These are phyloP conservation scores for Colletotrichum graminicola DNA, from an alignment of 2,329 filamentous ascomycete species.

Conservation along the genomic window DNA sequence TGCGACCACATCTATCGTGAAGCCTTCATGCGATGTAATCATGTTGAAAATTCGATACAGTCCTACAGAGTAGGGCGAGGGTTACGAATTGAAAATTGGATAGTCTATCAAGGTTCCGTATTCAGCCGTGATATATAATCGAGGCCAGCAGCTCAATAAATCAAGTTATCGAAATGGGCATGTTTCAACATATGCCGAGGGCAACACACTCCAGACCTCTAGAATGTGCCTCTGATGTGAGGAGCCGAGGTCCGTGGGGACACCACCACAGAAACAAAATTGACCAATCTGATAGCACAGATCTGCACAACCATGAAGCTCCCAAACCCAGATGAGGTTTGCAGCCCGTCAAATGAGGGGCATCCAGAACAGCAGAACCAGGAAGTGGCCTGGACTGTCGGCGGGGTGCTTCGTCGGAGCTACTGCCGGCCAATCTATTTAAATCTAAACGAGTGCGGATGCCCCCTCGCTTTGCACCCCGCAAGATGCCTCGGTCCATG, in stretches of 20 bases:
- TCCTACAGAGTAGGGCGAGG: too few species aligned
- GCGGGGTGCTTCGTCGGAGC: neutral
- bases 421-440: neutral
- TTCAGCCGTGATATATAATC: neutral
- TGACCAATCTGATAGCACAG: conserved; percentile 6
- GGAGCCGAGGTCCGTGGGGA: conserved; percentile 23
- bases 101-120: neutral
- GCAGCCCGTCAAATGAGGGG: conserved; percentile 21
- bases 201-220: conserved; percentile 4
- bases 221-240: neutral
- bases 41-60: neutral
- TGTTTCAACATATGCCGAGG: conserved; percentile 33
- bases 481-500: conserved; percentile 25
- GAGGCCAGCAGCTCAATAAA: conserved; percentile 2
- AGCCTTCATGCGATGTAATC: conserved; percentile 43
- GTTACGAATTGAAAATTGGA: rapidly evolving
- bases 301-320: conserved; percentile 14
- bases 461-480: neutral
- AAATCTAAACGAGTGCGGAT: conserved; percentile 35
- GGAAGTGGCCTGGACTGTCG: neutral
- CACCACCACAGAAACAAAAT: conserved; percentile 6
- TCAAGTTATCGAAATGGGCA: conserved; percentile 22
- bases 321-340: conserved; percentile 7
- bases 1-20: conserved; percentile 45
- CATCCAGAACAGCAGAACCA: neutral